A percentile compares a stretch with the other conserved stretches of the same genome.
phyloP scores from a whole-genome alignment of 768 basidiomycete species.

The Pholiota microspora region DNA sequence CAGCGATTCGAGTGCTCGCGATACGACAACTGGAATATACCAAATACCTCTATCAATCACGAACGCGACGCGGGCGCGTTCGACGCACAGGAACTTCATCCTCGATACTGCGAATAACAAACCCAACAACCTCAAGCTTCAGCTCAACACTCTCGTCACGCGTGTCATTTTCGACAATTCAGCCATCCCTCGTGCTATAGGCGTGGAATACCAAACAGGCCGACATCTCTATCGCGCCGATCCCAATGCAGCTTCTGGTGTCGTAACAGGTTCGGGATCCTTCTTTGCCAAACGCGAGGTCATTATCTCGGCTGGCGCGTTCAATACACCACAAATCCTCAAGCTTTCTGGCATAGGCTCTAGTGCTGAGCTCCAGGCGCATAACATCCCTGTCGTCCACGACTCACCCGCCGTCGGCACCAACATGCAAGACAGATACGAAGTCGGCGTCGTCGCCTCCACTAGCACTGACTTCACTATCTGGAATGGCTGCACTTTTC shows the following conservation, averaged over 20 bases:
- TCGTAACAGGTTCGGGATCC: conserved; percentile 27
- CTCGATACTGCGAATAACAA: conserved; percentile 2
- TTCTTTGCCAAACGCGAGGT: conserved; percentile 58
- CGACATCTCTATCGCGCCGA: conserved; percentile 10
- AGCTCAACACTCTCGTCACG: conserved; percentile 58
- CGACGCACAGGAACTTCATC: conserved; percentile 3
- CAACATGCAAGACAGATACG: conserved; percentile 44
- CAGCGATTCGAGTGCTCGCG: conserved; percentile 1
- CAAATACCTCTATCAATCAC: conserved; percentile 6
- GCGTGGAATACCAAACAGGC: conserved; percentile 35
- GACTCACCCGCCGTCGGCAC: conserved; percentile 56
- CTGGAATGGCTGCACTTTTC: conserved; percentile 5
- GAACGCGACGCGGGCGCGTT: conserved; percentile 5
- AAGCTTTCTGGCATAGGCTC: conserved; percentile 56
- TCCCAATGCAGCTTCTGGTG: not conserved
- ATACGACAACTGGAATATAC: conserved; percentile 7
- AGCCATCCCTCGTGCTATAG: conserved; percentile 31
- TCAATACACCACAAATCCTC: conserved; percentile 50
- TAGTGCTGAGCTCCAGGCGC: conserved; percentile 39
- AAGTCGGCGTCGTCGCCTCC: conserved; percentile 6
- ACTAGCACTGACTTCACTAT: conserved; percentile 1
- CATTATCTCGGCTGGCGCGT: conserved; percentile 45
- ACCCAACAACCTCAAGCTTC: conserved; percentile 49
- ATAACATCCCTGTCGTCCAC: conserved; percentile 37
- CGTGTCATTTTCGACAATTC: conserved; percentile 49